These are phyloP conservation scores for Phlebiopsis flavidoalba DNA, from an alignment of 768 basidiomycete species.

Conservation along the genomic window DNA sequence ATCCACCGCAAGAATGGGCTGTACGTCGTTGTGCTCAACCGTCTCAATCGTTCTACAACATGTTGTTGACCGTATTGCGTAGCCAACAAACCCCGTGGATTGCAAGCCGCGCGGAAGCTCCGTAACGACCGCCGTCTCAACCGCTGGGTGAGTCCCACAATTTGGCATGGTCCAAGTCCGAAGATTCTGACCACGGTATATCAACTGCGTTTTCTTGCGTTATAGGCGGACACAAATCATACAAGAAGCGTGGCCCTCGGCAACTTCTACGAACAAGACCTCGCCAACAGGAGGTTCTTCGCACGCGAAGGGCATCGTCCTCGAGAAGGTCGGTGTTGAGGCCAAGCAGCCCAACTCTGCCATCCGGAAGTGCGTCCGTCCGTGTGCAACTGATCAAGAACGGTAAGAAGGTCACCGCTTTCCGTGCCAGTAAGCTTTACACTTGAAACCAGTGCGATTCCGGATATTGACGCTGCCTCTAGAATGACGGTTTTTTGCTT, in stretches of 20 bases:
- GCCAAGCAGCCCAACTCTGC: conserved; percentile 99
- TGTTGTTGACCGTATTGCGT: conserved; percentile 12
- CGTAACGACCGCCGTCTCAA: conserved; percentile 90
- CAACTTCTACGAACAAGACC: conserved; percentile 99
- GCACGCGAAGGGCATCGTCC: conserved; percentile 99
- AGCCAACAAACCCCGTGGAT: conserved; percentile 99
- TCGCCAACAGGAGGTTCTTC: conserved; percentile 99
- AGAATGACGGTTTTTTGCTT: conserved; percentile 98
- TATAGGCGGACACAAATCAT: conserved; percentile 93
- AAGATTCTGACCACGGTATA: background rate
- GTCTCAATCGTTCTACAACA: conserved; percentile 6
- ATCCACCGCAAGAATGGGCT: conserved; percentile 74
- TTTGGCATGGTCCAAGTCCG: too few species aligned
- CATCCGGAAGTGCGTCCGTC: conserved; percentile 98
- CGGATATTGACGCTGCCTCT: background rate
- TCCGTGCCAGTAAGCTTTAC: conserved; percentile 81
- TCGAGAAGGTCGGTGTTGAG: conserved; percentile 99
- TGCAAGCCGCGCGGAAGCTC: conserved; percentile 98
- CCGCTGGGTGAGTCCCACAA: conserved; percentile 77
- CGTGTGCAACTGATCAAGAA: conserved; percentile 99
- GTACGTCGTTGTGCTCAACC: conserved; percentile 45
- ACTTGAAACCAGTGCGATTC: background rate
- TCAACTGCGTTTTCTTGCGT: background rate
- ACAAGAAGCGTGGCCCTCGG: conserved; percentile 99
- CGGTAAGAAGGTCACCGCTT: conserved; percentile 99